Conservation (phyloP, 2,329 filamentous ascomycete genomes). For the Stagonosporopsis chrysanthemi region DNA sequence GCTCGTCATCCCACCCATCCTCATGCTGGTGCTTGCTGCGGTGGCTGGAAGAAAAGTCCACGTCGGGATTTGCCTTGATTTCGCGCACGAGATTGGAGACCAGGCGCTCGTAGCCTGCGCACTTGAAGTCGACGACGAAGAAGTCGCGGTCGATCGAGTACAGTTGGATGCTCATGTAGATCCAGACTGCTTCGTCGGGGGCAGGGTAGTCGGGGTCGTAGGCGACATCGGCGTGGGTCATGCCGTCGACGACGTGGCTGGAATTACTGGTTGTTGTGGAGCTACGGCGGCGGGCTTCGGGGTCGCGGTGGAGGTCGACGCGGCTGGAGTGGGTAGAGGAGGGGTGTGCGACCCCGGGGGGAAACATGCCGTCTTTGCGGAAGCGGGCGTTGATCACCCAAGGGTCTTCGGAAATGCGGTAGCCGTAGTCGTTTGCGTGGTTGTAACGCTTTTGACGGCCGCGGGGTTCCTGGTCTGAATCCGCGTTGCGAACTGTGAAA, state of each 20-base stretch:
- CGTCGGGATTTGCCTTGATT: constrained; percentile 41
- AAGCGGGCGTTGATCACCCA: constrained; percentile 95
- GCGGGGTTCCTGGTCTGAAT: constrained; percentile 30
- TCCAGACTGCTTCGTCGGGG: constrained; percentile 75
- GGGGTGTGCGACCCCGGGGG: constrained; percentile 58
- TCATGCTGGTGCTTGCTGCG: constrained; percentile 27
- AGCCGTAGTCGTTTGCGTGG: constrained; percentile 65
- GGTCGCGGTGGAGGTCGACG: constrained; percentile 54
- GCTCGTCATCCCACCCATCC: constrained; percentile 46
- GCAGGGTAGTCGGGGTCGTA: constrained; percentile 45
- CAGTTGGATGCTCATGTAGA: constrained; percentile 86
- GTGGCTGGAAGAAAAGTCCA: constrained; percentile 21
- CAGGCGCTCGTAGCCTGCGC: constrained; percentile 93
- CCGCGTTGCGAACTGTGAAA: constrained; percentile 42
- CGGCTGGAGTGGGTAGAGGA: constrained; percentile 59
- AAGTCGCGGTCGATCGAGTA: constrained; percentile 80
- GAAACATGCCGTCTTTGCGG: constrained; percentile 78
- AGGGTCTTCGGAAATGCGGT: constrained; percentile 88
- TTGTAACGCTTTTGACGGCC: constrained; percentile 53
- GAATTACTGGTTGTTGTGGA: constrained; percentile 45
- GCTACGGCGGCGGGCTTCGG: constrained; percentile 34
- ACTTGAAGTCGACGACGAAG: constrained; percentile 98
- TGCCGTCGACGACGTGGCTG: constrained; percentile 42
- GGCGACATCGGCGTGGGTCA: constrained; percentile 26
- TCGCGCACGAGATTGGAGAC: constrained; percentile 57